These are phyloP conservation scores for Tothia fuscella DNA, from an alignment of 2,329 filamentous ascomycete genomes.

Conservation along the genomic window DNA sequence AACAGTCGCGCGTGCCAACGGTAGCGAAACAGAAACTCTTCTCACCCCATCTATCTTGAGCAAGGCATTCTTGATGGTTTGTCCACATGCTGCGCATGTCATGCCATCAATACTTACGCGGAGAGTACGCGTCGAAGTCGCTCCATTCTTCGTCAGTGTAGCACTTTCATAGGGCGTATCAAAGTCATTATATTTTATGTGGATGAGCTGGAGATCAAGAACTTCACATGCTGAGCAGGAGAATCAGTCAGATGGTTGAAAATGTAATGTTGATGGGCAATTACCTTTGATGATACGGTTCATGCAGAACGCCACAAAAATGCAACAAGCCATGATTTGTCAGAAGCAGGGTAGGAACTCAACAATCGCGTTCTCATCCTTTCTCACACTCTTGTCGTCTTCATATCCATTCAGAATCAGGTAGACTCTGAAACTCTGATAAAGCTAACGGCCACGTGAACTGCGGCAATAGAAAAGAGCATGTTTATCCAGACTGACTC, in stretches of 20 bases:
- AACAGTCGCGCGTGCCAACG: not conserved
- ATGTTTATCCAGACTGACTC: not conserved
- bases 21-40: not conserved
- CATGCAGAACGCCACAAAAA: constrained; percentile 2
- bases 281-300: not conserved
- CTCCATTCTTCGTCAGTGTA: not conserved
- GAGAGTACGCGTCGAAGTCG: not conserved
- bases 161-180: not conserved
- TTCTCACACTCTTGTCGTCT: not conserved
- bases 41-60: not conserved
- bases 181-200: constrained; percentile 4
- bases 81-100: not conserved
- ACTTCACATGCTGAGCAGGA: constrained; percentile 1
- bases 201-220: constrained; percentile 3
- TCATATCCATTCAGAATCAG: not conserved
- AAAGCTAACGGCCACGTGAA: not conserved
- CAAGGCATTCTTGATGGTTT: not conserved
- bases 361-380: too few species aligned
- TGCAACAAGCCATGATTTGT: constrained; percentile 7
- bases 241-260: not conserved
- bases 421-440: not conserved
- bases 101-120: constrained; percentile 3
- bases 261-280: not conserved
- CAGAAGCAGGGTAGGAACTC: too few species aligned
- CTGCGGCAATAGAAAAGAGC: too few species aligned